Base-by-base conservation (phyloP, 75 land plant species). In the Sequoia sempervirens region DNA sequence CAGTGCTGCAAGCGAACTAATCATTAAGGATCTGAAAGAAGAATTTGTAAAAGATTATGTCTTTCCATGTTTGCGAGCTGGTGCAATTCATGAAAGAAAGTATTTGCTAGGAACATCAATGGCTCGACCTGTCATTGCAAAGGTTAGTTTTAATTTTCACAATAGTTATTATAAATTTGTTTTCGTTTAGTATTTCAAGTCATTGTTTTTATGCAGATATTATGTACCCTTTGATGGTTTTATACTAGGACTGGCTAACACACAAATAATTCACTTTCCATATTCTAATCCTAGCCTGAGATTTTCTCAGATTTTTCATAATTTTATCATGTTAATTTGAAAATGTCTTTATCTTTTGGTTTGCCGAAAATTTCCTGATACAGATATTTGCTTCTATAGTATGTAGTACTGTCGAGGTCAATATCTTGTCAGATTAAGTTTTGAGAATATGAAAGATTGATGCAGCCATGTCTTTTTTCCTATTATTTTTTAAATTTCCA, bases 121-220 rank as follows among this genome's bases (percentile, higher is more conserved):
- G 99, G 99, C 99, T 70, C 98, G 99, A 20, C 99, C 99, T 81
- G 93, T 98, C 75, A 98, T 98, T 88, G 99, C 99, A 50, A 98
- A 98, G 99, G 99, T 96, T 61, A 40, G 38, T 52, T 52, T 38
- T 81, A 13, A 61, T 28, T 52, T 34, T 26, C 26, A 17, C 34
- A 13, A 11, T 34, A 14, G 40, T 45, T 23, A 32, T 41, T 79
- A 10, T 3, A 41, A 45, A 43, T n/a, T 40, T 20, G 2, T 11
- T 26, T 78, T 41, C 46, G 2, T 78, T 45, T 12, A 78, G 13
- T n/a, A 45, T 23, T n/a, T 43, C n/a, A n/a, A 45, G 4, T 12
- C 50, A 45, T n/a, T 0, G 50, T 43, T 41, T 18, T 45, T 30
- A 41, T 78, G 30, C 4, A 78, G 46, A 43, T 78, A 78, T 8